Percentiles rank a stretch among this genome's conserved stretches.
Conservation (phyloP, 306 rosid species). For the Cercis canadensis region DNA sequence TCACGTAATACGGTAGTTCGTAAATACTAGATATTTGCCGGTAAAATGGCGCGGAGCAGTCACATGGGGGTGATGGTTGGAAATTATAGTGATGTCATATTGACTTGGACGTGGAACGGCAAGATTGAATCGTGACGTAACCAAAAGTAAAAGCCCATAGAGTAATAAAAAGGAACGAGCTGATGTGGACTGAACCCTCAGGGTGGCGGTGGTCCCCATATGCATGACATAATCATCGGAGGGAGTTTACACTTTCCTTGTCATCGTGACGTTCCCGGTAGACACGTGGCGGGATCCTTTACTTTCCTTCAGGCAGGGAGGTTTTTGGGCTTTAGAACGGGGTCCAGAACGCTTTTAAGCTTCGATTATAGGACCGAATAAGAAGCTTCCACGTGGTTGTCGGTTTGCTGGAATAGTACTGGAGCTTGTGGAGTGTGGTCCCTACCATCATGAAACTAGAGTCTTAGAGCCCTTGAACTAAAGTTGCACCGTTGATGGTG, state of each 20-base stretch:
- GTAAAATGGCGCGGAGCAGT: slow-evolving; percentile 48
- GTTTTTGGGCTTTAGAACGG: slow-evolving; percentile 31
- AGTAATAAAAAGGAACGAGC: slow-evolving; percentile 15
- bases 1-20: slow-evolving; percentile 29
- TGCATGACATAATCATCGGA: slow-evolving; percentile 67
- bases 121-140: slow-evolving; percentile 65
- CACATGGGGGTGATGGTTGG: slow-evolving; percentile 58
- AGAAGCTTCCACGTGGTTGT: slow-evolving; percentile 43
- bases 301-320: slow-evolving; percentile 64
- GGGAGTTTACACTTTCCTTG: slow-evolving; percentile 43
- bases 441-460: slow-evolving; percentile 42
- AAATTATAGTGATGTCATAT: slow-evolving; percentile 52
- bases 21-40: slow-evolving; percentile 54
- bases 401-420: not conserved
- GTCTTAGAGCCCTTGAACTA: slow-evolving; percentile 10
- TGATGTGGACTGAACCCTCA: slow-evolving; percentile 53
- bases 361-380: not conserved
- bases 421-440: slow-evolving; percentile 42
- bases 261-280: slow-evolving; percentile 60
- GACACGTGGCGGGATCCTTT: slow-evolving; percentile 65
- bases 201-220: slow-evolving; percentile 37
- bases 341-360: slow-evolving; percentile 37
- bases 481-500: slow-evolving; percentile 86
- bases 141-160: slow-evolving; percentile 43
- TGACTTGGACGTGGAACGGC: slow-evolving; percentile 66